A percentile compares a stretch with the other conserved stretches of the same genome.
These are phyloP conservation scores for Warburgia ugandensis DNA, from an alignment of 164 flowering plant genomes.

Conservation along the genomic window DNA sequence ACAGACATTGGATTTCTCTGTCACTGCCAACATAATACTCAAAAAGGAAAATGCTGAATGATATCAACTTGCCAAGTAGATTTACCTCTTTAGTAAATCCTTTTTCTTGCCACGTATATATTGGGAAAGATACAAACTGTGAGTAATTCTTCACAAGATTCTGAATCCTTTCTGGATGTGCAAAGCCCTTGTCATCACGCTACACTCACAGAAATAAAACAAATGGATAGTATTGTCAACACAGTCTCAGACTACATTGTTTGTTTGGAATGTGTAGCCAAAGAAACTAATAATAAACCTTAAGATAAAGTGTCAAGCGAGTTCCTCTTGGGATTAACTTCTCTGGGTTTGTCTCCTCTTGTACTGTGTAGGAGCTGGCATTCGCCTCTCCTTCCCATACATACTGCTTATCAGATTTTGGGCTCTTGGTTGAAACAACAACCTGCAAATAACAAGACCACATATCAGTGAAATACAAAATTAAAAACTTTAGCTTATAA, in stretches of 20 bases:
- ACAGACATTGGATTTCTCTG: neutral
- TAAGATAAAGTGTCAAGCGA: constrained; percentile 68
- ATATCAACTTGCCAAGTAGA: too few species aligned
- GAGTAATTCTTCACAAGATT: constrained; percentile 93
- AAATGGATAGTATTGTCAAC: too few species aligned
- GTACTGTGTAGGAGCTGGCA: constrained; percentile 73
- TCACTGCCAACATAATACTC: too few species aligned
- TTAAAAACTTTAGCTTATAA: too few species aligned
- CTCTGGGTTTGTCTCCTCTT: constrained; percentile 89
- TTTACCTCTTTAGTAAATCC: constrained; percentile 88
- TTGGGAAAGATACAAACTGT: constrained; percentile 95
- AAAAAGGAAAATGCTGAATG: neutral
- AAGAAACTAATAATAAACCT: too few species aligned
- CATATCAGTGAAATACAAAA: too few species aligned
- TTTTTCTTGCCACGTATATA: constrained; percentile 93
- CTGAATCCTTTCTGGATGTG: constrained; percentile 85
- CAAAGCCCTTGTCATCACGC: constrained; percentile 85
- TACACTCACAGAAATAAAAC: too few species aligned
- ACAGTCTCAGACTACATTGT: too few species aligned
- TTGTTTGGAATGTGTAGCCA: too few species aligned
- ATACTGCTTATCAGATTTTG: constrained; percentile 93
- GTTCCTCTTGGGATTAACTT: constrained; percentile 90
- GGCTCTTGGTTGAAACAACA: constrained; percentile 85
- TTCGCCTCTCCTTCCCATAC: constrained; percentile 97
- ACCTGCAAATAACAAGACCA: constrained; percentile 47